A percentile compares a stretch with the other conserved stretches of the same genome.
phyloP scores from a whole-genome alignment of 768 basidiomycete genomes.

The Tulasnella sp. region DNA sequence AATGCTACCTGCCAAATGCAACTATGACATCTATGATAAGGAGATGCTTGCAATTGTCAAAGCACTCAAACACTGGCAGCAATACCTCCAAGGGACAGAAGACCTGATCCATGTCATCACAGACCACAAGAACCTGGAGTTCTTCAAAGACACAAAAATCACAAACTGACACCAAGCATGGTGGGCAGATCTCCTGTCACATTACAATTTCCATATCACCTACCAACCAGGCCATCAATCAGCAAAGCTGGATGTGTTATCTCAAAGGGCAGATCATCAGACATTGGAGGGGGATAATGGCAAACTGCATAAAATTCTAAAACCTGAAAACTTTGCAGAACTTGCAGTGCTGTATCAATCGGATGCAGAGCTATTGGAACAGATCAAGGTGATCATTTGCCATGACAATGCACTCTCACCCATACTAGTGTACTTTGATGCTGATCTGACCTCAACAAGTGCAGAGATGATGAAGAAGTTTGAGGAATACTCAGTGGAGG shows the following conservation, averaged over 20 bases:
- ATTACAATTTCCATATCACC: background rate
- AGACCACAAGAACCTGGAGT: conserved; percentile 24
- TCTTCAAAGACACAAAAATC: background rate
- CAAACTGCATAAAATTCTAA: background rate
- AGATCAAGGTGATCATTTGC: background rate
- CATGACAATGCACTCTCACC: background rate
- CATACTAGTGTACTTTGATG: background rate
- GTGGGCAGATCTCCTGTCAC: background rate
- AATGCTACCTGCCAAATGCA: background rate
- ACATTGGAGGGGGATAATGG: background rate
- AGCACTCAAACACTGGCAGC: conserved; percentile 18
- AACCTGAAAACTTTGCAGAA: background rate
- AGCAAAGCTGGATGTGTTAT: background rate
- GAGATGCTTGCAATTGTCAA: conserved; percentile 2
- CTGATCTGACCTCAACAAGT: background rate
- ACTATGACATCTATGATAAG: conserved; percentile 10
- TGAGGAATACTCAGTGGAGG: background rate
- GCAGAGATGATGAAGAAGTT: background rate
- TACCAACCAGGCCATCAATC: background rate
- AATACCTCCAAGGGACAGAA: conserved; percentile 21
- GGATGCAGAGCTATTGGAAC: background rate
- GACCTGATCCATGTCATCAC: conserved; percentile 21
- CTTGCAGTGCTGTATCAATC: background rate
- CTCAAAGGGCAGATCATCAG: background rate
- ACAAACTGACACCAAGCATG: background rate